Evolutionary conservation across 371 early-diverging fungal genomes (phyloP).

Genomic region (Syncephalastrum monosporum): DNA sequence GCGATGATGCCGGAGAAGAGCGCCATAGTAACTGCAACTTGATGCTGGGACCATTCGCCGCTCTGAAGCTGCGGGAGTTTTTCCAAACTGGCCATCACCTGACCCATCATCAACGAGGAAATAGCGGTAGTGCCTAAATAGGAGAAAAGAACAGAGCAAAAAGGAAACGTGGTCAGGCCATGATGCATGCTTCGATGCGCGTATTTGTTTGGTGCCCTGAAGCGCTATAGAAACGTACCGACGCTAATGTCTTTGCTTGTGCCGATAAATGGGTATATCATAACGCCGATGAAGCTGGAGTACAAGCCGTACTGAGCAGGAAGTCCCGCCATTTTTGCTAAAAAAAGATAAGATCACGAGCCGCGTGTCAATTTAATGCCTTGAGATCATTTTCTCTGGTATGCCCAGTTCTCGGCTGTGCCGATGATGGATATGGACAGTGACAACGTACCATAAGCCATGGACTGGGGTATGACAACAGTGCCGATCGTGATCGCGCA

Average conservation of each 20-base stretch:
- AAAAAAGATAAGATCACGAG: slow-evolving; percentile 3
- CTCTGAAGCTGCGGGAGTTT: slow-evolving; percentile 33
- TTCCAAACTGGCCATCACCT: slow-evolving; percentile 55
- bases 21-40: slow-evolving; percentile 50
- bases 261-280: slow-evolving; percentile 77
- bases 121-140: slow-evolving; percentile 74
- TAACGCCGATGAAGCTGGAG: slow-evolving; percentile 76
- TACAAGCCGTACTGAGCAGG: slow-evolving; percentile 87
- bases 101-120: slow-evolving; percentile 70
- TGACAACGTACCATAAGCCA: slow-evolving; percentile 63
- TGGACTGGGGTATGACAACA: slow-evolving; percentile 80
- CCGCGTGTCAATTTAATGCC: slow-evolving; percentile 1
- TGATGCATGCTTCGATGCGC: slow-evolving; percentile 1
- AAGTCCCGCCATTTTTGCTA: slow-evolving; percentile 78
- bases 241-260: slow-evolving; percentile 87
- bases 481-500: slow-evolving; percentile 74
- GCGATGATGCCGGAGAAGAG: slow-evolving; percentile 68
- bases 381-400: slow-evolving; percentile 3
- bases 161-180: neutral
- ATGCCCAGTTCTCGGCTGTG: slow-evolving; percentile 35
- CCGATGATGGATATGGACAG: neutral
- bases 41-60: slow-evolving; percentile 33
- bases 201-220: slow-evolving; percentile 2
- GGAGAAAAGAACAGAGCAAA: neutral
- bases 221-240: slow-evolving; percentile 42